Percentiles rank a stretch among this genome's conserved stretches.
These are phyloP conservation scores for Nepenthes mirabilis DNA, from an alignment of 148 eudicot genomes.

Conservation along the genomic window DNA sequence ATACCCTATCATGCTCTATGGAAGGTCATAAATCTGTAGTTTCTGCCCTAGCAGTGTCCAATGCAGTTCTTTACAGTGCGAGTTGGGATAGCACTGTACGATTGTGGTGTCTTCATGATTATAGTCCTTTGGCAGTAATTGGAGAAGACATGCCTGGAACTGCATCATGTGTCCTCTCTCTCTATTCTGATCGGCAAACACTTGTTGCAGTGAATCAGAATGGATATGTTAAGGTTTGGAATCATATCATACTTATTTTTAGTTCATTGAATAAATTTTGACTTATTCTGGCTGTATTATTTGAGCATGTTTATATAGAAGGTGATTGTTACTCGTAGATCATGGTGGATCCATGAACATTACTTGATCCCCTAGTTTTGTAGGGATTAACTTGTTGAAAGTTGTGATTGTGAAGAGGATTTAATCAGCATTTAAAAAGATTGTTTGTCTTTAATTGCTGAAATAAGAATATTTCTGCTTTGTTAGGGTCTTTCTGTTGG, in stretches of 20 bases:
- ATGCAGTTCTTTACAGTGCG: conserved; percentile 79
- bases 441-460: too few species aligned
- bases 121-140: conserved; percentile 59
- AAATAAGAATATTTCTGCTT: too few species aligned
- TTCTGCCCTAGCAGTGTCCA: conserved; percentile 44
- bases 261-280: neutral
- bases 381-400: too few species aligned
- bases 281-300: neutral
- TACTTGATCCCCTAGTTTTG: too few species aligned
- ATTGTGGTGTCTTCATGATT: conserved; percentile 79
- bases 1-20: conserved; percentile 50
- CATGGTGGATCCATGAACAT: too few species aligned
- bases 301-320: neutral
- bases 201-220: conserved; percentile 63
- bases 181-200: conserved; percentile 38
- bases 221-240: conserved; percentile 55
- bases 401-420: too few species aligned
- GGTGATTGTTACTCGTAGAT: too few species aligned
- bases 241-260: conserved; percentile 1
- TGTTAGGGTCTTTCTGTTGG: too few species aligned
- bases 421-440: too few species aligned
- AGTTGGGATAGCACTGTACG: conserved; percentile 94
- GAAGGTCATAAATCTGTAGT: conserved; percentile 88
- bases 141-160: conserved; percentile 53
- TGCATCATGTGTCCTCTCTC: conserved; percentile 47